Evolutionary conservation across 2,329 filamentous ascomycete genomes (phyloP), one percentile per base, ranked within the genome.

Genomic region (Claviceps purpurea): DNA sequence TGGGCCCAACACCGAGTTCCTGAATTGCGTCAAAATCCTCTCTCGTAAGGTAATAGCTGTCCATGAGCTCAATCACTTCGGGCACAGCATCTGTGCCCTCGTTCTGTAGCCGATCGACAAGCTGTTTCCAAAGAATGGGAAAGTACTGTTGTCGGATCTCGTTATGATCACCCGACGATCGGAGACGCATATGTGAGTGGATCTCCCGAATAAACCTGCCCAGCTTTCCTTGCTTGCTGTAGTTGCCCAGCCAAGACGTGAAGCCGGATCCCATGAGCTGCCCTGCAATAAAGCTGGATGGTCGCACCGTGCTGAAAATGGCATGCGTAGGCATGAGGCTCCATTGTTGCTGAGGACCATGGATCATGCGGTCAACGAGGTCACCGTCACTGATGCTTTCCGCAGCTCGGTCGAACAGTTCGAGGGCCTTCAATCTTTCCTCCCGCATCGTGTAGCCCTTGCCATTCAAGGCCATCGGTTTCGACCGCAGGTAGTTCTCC

Each of bases 321-420:
- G 90, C 93, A 68, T 98, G 93, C 1, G 88, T 86, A 14, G 93
- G 93, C 93, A 98, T 98, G 56, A 98, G 71, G 63, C 87, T 93
- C 93, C 93, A 98, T 56, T 98, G 93, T 65, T 98, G 93, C 64
- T 98, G 93, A 45, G 89, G 88, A 26, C 93, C 93, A 66, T 98
- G 93, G 54, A 98, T 98, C 91, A 98, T 96, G 50, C 89, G 80
- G 67, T 98, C 93, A 2, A 97, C 88, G 39, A 98, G 73, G 65
- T 98, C 93, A 55, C 93, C 93, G 62, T 98, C 93, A 62, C 89
- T 96, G 69, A 98, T 98, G 64, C 90, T 96, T 64, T 94, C 86
- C 3, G 93, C 90, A 3, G 93, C 93, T 60, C 87, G 79, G 57
- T 95, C 90, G 22, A 85, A 80, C 7, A 97, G 73, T 66, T 97